A percentile compares a stretch with the other conserved stretches of the same genome.
Conservation (phyloP, 2,329 filamentous ascomycete genomes). For the Ceratocystis huliohia region DNA sequence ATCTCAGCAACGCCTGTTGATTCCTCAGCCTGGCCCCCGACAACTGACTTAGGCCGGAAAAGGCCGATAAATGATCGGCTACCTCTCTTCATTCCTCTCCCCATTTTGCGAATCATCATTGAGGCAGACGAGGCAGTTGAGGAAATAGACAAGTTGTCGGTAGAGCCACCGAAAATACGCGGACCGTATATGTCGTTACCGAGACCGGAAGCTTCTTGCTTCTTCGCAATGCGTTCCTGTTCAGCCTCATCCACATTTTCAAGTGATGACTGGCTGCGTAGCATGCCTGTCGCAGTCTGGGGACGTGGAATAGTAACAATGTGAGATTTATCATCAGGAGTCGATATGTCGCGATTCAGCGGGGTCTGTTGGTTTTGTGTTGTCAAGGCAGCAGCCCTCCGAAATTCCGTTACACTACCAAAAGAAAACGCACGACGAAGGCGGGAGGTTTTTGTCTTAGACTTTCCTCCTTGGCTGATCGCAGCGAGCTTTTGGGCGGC, state of each 20-base stretch:
- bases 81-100: constrained; percentile 92
- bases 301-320: constrained; percentile 16
- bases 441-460: constrained; percentile 74
- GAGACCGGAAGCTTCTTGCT: constrained; percentile 83
- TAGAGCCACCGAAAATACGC: constrained; percentile 77
- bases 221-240: constrained; percentile 78
- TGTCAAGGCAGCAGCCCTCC: constrained; percentile 57
- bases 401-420: constrained; percentile 83
- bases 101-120: constrained; percentile 97
- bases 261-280: constrained; percentile 51
- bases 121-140: constrained; percentile 83
- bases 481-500: constrained; percentile 76
- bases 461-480: constrained; percentile 64
- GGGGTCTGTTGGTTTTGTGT: constrained; percentile 26
- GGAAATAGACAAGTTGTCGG: constrained; percentile 84
- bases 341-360: constrained; percentile 1
- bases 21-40: constrained; percentile 63
- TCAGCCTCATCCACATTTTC: constrained; percentile 68
- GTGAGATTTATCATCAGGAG: constrained; percentile 29
- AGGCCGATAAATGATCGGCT: constrained; percentile 82
- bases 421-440: constrained; percentile 91
- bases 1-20: constrained; percentile 50
- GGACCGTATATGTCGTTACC: constrained; percentile 89
- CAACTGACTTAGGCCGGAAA: constrained; percentile 85
- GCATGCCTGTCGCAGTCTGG: constrained; percentile 29